Percentiles rank a stretch among this genome's conserved stretches.
Conservation (phyloP, 2,329 filamentous ascomycete species). For the Pseudocercospora ulei region DNA sequence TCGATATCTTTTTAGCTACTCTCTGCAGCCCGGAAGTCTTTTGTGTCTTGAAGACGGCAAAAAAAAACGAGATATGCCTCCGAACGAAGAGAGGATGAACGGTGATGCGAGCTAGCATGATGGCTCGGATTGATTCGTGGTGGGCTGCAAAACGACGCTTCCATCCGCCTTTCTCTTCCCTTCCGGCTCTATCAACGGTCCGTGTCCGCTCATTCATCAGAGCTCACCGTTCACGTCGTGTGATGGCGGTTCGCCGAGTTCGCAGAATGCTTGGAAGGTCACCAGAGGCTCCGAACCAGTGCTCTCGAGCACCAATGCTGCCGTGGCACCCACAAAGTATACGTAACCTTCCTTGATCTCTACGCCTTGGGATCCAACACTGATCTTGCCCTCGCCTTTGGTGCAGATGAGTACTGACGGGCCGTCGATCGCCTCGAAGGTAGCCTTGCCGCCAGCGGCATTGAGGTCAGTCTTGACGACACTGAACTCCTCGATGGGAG, state of each 20-base stretch:
- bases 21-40: conserved; percentile 1
- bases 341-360: conserved; percentile 49
- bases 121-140: too few relatives aligned
- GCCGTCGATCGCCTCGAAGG: conserved; percentile 75
- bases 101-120: too few relatives aligned
- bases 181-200: too few relatives aligned
- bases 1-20: neutral
- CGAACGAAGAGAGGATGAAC: too few relatives aligned
- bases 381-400: conserved; percentile 68
- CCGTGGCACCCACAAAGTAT: conserved; percentile 68
- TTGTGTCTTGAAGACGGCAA: too few relatives aligned
- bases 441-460: conserved; percentile 63
- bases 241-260: conserved; percentile 19
- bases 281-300: conserved; percentile 60
- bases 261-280: conserved; percentile 61
- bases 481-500: conserved; percentile 91
- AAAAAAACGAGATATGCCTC: conserved; percentile 2
- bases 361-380: conserved; percentile 70
- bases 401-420: conserved; percentile 93
- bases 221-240: conserved; percentile 17
- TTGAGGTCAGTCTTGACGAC: conserved; percentile 74
- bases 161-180: neutral
- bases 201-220: too few relatives aligned
- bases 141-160: too few relatives aligned
- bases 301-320: conserved; percentile 69